phyloP scores from a whole-genome alignment of 225 moss, liverwort and hornwort genomes.

The Ulota crispa region DNA sequence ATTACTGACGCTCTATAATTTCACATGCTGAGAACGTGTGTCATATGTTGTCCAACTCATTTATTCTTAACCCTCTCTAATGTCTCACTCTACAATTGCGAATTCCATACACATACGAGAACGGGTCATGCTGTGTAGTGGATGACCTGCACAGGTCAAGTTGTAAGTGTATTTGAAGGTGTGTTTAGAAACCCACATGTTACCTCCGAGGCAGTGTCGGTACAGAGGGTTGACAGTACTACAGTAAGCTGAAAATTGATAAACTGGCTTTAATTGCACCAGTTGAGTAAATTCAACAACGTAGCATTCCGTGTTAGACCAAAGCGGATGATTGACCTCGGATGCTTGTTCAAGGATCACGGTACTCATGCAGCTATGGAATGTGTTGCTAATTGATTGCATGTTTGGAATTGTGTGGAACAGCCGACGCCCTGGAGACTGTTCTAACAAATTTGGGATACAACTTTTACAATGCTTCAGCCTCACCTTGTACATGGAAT shows the following conservation, averaged over 20 bases:
- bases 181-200: not conserved
- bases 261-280: not conserved
- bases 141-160: not conserved
- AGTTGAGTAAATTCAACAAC: not conserved
- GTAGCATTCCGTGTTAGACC: no score
- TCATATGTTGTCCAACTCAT: not conserved
- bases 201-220: no score
- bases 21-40: constrained; percentile 25
- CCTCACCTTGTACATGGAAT: constrained; percentile 40
- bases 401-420: not conserved
- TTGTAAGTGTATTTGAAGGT: not conserved
- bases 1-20: not conserved
- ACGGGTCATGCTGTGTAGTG: not conserved
- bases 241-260: not conserved
- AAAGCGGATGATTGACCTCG: not conserved
- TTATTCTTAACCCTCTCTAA: not conserved
- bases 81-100: not conserved
- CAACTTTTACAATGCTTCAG: constrained; percentile 26
- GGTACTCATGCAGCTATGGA: not conserved
- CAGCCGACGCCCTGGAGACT: constrained; percentile 37
- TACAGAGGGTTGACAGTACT: not conserved
- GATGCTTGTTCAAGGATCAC: no score
- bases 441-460: constrained; percentile 23
- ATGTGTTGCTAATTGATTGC: not conserved
- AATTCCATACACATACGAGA: not conserved